Base-by-base conservation (phyloP, 2,329 filamentous ascomycete genomes). In the Ustulina deusta region DNA sequence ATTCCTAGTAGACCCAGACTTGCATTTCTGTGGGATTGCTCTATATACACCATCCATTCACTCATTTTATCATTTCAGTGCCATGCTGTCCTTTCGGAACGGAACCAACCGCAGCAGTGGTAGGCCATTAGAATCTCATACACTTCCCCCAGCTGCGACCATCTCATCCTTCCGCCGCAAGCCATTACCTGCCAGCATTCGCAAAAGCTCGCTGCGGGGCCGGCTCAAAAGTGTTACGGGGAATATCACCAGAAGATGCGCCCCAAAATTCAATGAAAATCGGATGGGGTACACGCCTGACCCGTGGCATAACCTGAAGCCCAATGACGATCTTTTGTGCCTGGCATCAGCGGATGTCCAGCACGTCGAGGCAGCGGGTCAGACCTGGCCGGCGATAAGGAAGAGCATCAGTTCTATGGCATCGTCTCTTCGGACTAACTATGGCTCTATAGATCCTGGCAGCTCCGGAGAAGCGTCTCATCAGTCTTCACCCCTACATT, bases 371-470 rank as follows among this genome's bases (percentile, higher is more conserved):
- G 7, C 51, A 22, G 46, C 22, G 13, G 63, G 59, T 29, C 57
- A 69, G 38, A 65, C 66, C 32, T 71, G 70, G 70, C 69, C 69
- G 22, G 57, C 69, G 7, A 61, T 72, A 61, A 63, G 71, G 27
- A 73, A 72, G 59, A 74, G 69, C 34, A 68, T 74, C 49, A 66
- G 71, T 40, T 74, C 73, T 42, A 68, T 75, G 65, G 67, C 74
- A 1, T 72, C 71, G 25, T 74, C 72, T 36, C 54, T 73, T 59
- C 66, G 70, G 57, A 66, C 55, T 5, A 62, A 68, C 17, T 65
- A 64, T n/a, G 36, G 46, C 25, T 73, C 71, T 6, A 15, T 56
- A 36, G 58, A 65, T 38, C 67, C 62, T 38, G 56, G 63, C 34
- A 56, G n/a, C 15, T 25, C 56, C 5, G 46, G 29, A 36, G 62